phyloP scores from a whole-genome alignment of 441 rosid species.

The Syzygium malaccense region DNA sequence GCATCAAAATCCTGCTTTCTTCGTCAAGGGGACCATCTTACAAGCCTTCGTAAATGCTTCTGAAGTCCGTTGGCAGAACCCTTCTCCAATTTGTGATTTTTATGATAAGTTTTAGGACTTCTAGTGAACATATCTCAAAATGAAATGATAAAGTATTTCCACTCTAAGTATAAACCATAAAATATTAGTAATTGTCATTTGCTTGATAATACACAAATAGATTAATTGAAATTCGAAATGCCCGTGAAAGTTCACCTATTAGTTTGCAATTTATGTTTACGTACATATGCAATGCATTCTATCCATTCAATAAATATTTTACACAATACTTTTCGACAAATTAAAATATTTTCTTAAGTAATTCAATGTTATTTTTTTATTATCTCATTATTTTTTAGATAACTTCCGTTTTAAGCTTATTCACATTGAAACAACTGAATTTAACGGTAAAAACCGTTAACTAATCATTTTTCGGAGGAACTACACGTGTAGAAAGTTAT shows the following conservation, averaged over 20 bases:
- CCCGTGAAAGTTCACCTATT: background rate
- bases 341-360: background rate
- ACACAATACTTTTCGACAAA: background rate
- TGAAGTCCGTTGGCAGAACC: too few species aligned
- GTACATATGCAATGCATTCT: background rate
- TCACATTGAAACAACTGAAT: background rate
- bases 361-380: background rate
- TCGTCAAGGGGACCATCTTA: too few species aligned
- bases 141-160: background rate
- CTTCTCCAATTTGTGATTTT: too few species aligned
- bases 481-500: background rate
- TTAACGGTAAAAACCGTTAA: background rate
- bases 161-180: background rate
- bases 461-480: background rate
- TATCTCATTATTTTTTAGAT: background rate
- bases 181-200: background rate
- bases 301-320: background rate
- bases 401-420: accelerated
- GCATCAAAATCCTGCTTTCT: too few species aligned
- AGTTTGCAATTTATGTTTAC: background rate
- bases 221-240: background rate
- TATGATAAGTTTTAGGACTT: too few species aligned
- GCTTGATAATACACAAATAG: background rate
- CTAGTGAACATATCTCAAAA: too few species aligned
- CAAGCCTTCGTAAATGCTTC: too few species aligned